Base-by-base conservation (phyloP, 495 filamentous ascomycete genomes). In the Podospora anserina region DNA sequence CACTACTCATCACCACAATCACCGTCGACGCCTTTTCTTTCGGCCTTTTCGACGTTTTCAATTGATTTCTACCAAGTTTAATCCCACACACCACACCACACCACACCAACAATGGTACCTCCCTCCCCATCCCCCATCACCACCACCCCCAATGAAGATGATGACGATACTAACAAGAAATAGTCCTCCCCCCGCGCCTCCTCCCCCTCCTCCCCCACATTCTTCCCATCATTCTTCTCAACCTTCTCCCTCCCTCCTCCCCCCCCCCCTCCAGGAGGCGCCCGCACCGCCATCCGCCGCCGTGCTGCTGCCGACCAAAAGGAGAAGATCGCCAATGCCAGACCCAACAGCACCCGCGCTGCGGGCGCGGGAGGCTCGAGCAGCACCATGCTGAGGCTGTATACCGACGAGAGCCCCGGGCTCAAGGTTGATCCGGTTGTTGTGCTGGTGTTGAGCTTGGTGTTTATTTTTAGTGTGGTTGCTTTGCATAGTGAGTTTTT, bases 341-440 rank as follows among this genome's bases (percentile, higher is more conserved):
- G 95, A 63, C 95, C 95, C 30, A 90, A 88, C 78, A 94, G 91
- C 78, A 99, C 95, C 65, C 86, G 96, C 69, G 89, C 94, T 39
- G 95, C 95, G 18, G 95, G 96, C 69, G 95, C 96, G 11, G 95
- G 95, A 68, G 95, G 95, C 67, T 97, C 93, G 72, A 95, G 90
- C 78, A 95, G 92, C 79, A 99, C 95, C 59, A 99, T 99, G 95
- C 87, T 99, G 80, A 92, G 94, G 89, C 90, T 99, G n/a, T 99
- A 99, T 87, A 99, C 95, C 54, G 95, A 99, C 76, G 95, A 99
- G 85, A 92, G 89, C 70, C 94, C 96, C 67, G 95, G 95, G 68
- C 82, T 99, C 70, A 94, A 97, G 80, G 95, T 99, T 67, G 95
- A 99, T 77, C 95, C 95, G 20, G 94, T 99, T 53, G 93, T 99